Evolutionary conservation across 2,329 filamentous ascomycete genomes (phyloP).

Genomic region (Teratosphaeria epicoccoides): DNA sequence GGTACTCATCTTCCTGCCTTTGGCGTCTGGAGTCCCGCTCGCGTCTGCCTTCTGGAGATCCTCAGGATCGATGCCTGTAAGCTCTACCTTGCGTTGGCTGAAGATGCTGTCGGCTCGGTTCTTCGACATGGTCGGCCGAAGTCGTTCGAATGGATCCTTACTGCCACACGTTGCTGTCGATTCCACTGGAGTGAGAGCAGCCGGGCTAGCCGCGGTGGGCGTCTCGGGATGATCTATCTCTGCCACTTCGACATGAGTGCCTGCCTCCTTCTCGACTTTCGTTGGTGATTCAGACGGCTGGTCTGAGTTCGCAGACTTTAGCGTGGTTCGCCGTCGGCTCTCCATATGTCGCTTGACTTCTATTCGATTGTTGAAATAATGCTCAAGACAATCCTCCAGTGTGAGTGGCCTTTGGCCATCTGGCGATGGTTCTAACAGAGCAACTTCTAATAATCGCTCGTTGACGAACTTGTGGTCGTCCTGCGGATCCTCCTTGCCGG

Average conservation of each 20-base stretch:
- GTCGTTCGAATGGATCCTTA: conserved; percentile 22
- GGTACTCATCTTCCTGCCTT: conserved; percentile 20
- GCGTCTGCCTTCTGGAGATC: conserved; percentile 32
- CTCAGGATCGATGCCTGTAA: conserved; percentile 26
- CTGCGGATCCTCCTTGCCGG: conserved; percentile 67
- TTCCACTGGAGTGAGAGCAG: conserved; percentile 9
- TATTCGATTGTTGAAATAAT: conserved; percentile 89
- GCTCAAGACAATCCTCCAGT: conserved; percentile 82
- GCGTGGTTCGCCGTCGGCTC: conserved; percentile 48
- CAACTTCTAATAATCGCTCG: conserved; percentile 80
- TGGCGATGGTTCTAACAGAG: conserved; percentile 62
- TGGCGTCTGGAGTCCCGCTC: conserved; percentile 14
- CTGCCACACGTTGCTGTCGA: conserved; percentile 11
- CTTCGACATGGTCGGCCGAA: conserved; percentile 27
- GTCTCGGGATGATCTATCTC: conserved; percentile 29
- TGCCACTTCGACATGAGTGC: conserved; percentile 34
- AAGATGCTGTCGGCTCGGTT: conserved; percentile 41
- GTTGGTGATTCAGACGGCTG: conserved; percentile 14
- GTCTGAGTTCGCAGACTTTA: conserved; percentile 36
- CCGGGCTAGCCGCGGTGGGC: conserved; percentile 17
- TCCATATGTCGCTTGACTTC: conserved; percentile 69
- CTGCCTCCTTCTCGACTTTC: conserved; percentile 18
- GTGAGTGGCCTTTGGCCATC: conserved; percentile 55
- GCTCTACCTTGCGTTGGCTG: conserved; percentile 31
- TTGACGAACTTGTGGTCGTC: conserved; percentile 94